Evolutionary conservation across 345 rosid genomes (phyloP), one percentile per base, ranked within the genome.

Genomic region (Cardamine chenopodiifolia): DNA sequence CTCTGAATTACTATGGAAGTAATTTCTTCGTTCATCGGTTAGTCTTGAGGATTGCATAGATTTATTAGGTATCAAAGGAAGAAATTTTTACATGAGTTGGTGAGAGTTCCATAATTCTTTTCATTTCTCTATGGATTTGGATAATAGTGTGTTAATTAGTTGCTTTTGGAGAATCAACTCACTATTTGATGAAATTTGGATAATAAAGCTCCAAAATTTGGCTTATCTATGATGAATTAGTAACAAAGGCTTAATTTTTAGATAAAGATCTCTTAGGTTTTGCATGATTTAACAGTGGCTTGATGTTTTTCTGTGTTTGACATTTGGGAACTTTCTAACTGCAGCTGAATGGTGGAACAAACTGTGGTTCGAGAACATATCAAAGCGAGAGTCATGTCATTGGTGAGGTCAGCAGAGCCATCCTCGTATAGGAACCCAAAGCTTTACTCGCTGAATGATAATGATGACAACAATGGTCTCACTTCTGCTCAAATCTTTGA

Each of bases 321-420:
- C 23, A 14, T 50, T 9, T 48, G 28, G 47, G 13, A 31, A 18
- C 35, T 19, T 70, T 77, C 3, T 66, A 3, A 44, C 59, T 59
- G 62, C 62, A 67, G 73, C 7, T 53, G 67, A 31, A 73, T 66
- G 70, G 77, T 72, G 65, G 64, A 60, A 78, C 74, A 78, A 39
- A 25, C 73, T 66, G 64, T 59, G 77, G 68, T 44, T 56, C 17
- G 66, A 58, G 45, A 74, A 76, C 73, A 69, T n/a, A 57, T 40
- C 59, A 70, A 74, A 74, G 28, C 65, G 0, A 66, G 71, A 72
- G 70, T 70, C 57, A 90, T 89, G 97, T 88, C 97, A 39, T 57
- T 86, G 68, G 85, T 93, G 66, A 85, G 89, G 66, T 79, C 95
- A n/a, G 74, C 79, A 26, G 89, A 91, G 79, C 83, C 84, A 68